Evolutionary conservation across 768 basidiomycete genomes (phyloP).

Genomic region (Phylloporus sp.): DNA sequence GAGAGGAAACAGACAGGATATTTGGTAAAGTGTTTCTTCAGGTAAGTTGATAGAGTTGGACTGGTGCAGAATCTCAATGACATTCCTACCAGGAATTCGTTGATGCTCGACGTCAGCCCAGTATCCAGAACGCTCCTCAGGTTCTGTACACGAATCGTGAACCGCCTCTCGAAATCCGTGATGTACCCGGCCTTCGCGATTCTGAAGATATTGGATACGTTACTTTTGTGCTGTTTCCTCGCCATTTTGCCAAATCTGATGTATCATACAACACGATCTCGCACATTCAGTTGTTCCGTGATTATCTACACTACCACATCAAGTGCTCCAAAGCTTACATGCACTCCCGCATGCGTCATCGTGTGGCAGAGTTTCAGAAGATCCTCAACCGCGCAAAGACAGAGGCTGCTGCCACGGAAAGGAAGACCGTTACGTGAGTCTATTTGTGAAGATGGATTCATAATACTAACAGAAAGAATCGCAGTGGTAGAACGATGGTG

Average conservation of each 20-base stretch:
- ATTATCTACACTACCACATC: conserved; percentile 99
- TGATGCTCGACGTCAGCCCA: conserved; percentile 90
- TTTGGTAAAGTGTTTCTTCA: conserved; percentile 98
- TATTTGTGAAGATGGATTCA: background rate
- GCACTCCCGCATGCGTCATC: conserved; percentile 93
- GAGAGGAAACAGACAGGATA: conserved; percentile 95
- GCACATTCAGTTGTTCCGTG: conserved; percentile 93
- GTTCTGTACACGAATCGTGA: conserved; percentile 93
- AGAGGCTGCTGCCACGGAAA: conserved; percentile 74
- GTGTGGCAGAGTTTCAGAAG: conserved; percentile 94
- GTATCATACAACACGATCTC: conserved; percentile 80
- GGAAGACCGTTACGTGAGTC: conserved; percentile 84
- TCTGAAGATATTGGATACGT: conserved; percentile 94
- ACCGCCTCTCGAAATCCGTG: conserved; percentile 93
- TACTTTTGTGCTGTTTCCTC: conserved; percentile 96
- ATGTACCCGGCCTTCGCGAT: conserved; percentile 74
- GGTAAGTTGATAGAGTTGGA: conserved; percentile 40
- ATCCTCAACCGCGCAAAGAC: conserved; percentile 95
- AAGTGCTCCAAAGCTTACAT: conserved; percentile 99
- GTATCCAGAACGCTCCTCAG: conserved; percentile 95
- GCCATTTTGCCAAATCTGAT: conserved; percentile 77
- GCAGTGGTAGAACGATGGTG: conserved; percentile 56
- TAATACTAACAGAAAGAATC: conserved; percentile 8
- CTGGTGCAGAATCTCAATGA: conserved; percentile 2
- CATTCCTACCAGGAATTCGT: conserved; percentile 79